Evolutionary conservation across 2,329 filamentous ascomycete species (phyloP), one percentile per base, ranked within the genome.

Genomic region (Aspergillus brasiliensis): DNA sequence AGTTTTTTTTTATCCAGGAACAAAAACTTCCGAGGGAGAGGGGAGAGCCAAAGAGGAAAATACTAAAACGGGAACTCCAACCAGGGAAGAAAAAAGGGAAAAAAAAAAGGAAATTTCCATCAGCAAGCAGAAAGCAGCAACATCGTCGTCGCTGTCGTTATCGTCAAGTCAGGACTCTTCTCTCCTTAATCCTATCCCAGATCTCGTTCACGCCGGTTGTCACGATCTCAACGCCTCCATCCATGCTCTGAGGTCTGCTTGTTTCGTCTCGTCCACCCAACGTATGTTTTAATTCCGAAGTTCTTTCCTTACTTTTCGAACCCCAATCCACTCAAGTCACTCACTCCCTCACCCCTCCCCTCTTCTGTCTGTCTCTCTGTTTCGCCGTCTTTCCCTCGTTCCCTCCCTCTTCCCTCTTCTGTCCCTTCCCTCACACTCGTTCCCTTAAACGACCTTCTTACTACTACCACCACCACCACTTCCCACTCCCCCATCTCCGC

Each of bases 191-290:
- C 44, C 34, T 51, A 37, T 62, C 58, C 37, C 40, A 55, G 51
- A 58, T 58, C 47, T 56, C 57, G 31, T 56, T 58, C 48, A 34
- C 31, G 51, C 57, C 51, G 56, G 57, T 58, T 60, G 58, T 61
- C 58, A 63, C 66, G 57, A 67, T 65, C 60, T 59, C 55, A 59
- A 64, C 66, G 60, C 59, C 48, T 62, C 49, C 59, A 67, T 64
- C 57, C 62, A 66, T 67, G 65, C 64, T 67, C 53, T 66, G 65
- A 69, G 64, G 51, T 63, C 62, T 58, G 59, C 60, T 60, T 62
- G 58, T 63, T 56, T 62, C 56, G 56, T 61, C 57, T 58, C 52
- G 59, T 66, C 66, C 65, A 65, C 65, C 62, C 62, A 64, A 63
- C 62, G 62, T 67, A 65, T 65, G 65, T 66, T 44, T 56, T 54